These are phyloP conservation scores for Colletotrichum nymphaeae DNA, from an alignment of 2,329 filamentous ascomycete species.

Conservation along the genomic window DNA sequence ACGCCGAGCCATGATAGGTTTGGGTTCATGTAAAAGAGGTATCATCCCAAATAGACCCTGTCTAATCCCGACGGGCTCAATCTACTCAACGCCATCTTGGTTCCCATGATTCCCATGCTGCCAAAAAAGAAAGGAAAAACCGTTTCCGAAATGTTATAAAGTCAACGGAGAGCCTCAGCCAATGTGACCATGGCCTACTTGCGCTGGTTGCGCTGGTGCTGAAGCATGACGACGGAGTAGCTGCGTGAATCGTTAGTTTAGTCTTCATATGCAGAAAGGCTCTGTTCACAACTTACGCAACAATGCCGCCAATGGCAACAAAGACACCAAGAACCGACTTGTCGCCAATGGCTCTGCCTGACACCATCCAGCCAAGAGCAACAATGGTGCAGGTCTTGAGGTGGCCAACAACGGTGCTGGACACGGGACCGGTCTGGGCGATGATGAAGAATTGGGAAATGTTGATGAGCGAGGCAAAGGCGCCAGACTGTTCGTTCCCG, in stretches of 20 bases:
- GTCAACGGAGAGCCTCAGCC: not conserved
- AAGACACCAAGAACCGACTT: slow-evolving; percentile 66
- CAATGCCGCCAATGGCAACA: slow-evolving; percentile 67
- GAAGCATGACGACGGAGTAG: slow-evolving; percentile 61
- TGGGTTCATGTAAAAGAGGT: slow-evolving; percentile 27
- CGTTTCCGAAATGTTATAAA: slow-evolving; percentile 11
- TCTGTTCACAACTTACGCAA: slow-evolving; percentile 58
- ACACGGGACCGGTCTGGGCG: slow-evolving; percentile 70
- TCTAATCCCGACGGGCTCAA: slow-evolving; percentile 16
- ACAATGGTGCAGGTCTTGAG: slow-evolving; percentile 75
- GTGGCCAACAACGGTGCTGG: slow-evolving; percentile 74
- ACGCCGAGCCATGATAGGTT: slow-evolving; percentile 29
- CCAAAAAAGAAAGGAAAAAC: slow-evolving; percentile 8
- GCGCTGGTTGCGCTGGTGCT: slow-evolving; percentile 45
- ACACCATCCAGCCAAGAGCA: slow-evolving; percentile 69
- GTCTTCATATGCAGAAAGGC: not conserved
- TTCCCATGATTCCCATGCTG: not conserved
- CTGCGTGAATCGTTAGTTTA: slow-evolving; percentile 42
- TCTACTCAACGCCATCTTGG: slow-evolving; percentile 18
- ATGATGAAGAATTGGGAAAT: slow-evolving; percentile 73
- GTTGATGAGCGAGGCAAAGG: slow-evolving; percentile 74
- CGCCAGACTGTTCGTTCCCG: slow-evolving; percentile 60
- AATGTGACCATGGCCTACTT: slow-evolving; percentile 23
- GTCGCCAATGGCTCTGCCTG: slow-evolving; percentile 66
- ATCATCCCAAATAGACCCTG: slow-evolving; percentile 26